Base-by-base conservation (phyloP, 164 flowering plant species). In the Stephania japonica region DNA sequence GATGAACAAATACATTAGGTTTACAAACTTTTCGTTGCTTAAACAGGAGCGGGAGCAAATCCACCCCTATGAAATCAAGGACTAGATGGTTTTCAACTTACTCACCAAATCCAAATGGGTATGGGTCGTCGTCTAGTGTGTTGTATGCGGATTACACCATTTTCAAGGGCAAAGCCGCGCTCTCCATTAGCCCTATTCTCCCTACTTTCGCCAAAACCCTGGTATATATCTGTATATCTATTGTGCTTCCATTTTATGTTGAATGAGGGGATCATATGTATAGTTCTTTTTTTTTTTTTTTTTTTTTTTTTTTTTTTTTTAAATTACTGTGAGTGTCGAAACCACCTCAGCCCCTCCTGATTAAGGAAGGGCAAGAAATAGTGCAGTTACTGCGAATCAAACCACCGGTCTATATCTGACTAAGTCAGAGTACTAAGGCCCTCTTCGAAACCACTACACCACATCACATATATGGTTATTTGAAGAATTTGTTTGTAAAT, bases 101-200 rank as follows among this genome's bases (percentile, higher is more conserved):
- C 70, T 50, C 74, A 62, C 70, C 78, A 66, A 70, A 69, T 70
- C 69, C 43, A 56, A 88, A 85, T 84, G 77, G 42, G 62, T 6
- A 23, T 4, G 1, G 38, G 38, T 32, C 38, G 38, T 32, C 38
- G 38, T 49, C 81, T 16, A 79, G 74, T 65, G 74, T 75, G 43
- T 27, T 84, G 26, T 86, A 68, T 81, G 93, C 88, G 13, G 78
- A 83, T 24, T 92, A 82, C 80, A 68, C 82, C 19, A 56, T 94
- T 66, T 94, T 63, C 82, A 94, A 94, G 84, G 98, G 98, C 11
- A 94, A 91, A 83, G 94, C 92, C 72, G 88, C 95, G n/a, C 86
- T 94, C 26, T 78, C 84, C 42, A 69, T 86, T 67, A 5, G 11
- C 13, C 97, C 98, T 65, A 27, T 81, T 71, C 83, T 84, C 2